phyloP scores from a whole-genome alignment of 1,139 yeast genomes.

The Yamadazyma dendronema region DNA sequence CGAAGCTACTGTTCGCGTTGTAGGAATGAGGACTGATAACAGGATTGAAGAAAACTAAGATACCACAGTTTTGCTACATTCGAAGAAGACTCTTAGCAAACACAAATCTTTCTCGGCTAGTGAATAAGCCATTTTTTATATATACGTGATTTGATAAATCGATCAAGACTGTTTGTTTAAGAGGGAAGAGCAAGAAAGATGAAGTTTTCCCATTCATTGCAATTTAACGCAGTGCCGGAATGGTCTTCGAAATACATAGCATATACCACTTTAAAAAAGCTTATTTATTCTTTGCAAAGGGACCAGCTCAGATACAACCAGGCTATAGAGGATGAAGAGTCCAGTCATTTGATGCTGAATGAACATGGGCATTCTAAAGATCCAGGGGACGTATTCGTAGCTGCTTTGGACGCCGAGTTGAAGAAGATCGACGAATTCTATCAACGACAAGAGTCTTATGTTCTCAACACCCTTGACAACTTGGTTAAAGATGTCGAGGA shows the following conservation, averaged over 20 bases:
- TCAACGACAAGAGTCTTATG: slow-evolving; percentile 47
- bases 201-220: slow-evolving; percentile 73
- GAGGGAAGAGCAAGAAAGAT: too few relatives aligned
- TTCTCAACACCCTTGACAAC: slow-evolving; percentile 49
- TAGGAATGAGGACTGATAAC: too few relatives aligned
- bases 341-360: slow-evolving; percentile 26
- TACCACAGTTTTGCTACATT: too few relatives aligned
- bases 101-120: too few relatives aligned
- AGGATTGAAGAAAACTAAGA: too few relatives aligned
- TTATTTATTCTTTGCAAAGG: slow-evolving; percentile 63
- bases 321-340: slow-evolving; percentile 24
- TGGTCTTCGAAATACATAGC: slow-evolving; percentile 72
- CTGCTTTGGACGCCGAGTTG: slow-evolving; percentile 58
- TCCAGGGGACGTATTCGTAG: slow-evolving; percentile 39
- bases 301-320: slow-evolving; percentile 40
- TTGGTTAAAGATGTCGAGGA: slow-evolving; percentile 50
- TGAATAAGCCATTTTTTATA: too few relatives aligned
- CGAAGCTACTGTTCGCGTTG: too few relatives aligned
- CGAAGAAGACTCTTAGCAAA: too few relatives aligned
- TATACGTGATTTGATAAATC: too few relatives aligned
- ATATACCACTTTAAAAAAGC: slow-evolving; percentile 61
- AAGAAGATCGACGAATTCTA: slow-evolving; percentile 61
- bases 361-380: slow-evolving; percentile 24
- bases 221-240: slow-evolving; percentile 75
- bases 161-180: too few relatives aligned